A percentile compares a stretch with the other conserved stretches of the same genome.
These are phyloP conservation scores for Wickerhamomyces bovis DNA, from an alignment of 805 yeast genomes.

Conservation along the genomic window DNA sequence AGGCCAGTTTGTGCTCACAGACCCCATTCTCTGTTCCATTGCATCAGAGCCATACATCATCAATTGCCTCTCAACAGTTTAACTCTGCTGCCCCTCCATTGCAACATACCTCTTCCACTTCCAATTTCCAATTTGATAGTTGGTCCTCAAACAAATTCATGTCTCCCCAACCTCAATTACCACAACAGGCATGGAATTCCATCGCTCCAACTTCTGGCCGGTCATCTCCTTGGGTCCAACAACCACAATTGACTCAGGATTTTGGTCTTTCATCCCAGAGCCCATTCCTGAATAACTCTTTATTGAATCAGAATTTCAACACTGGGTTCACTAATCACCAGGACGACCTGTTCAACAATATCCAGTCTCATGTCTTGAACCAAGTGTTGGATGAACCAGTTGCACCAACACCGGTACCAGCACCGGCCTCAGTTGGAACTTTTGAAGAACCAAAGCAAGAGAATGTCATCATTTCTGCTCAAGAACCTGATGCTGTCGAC, in stretches of 20 bases:
- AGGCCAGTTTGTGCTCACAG: conserved; percentile 47
- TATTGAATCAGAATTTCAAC: not conserved
- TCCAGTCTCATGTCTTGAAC: conserved; percentile 36
- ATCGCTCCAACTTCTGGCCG: conserved; percentile 10
- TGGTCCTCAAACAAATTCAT: not conserved
- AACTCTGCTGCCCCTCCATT: not conserved
- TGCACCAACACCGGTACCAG: not conserved
- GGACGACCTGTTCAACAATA: conserved; percentile 30
- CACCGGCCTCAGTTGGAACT: not conserved
- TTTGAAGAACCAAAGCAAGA: not conserved
- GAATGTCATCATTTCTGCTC: not conserved
- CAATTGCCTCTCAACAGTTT: not conserved
- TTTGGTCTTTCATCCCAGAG: conserved; percentile 11
- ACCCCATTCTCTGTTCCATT: conserved; percentile 63
- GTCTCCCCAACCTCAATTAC: conserved; percentile 2
- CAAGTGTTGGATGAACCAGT: conserved; percentile 26
- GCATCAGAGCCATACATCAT: conserved; percentile 16
- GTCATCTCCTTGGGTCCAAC: conserved; percentile 18
- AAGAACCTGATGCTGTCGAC: not conserved
- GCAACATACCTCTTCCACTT: not conserved
- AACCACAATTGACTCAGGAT: not conserved
- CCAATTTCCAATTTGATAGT: not conserved
- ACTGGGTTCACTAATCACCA: conserved; percentile 3
- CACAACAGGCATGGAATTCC: conserved; percentile 13
- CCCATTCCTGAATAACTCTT: conserved; percentile 8